Evolutionary conservation across 495 filamentous ascomycete species (phyloP).

Genomic region (Xylaria intraflava): DNA sequence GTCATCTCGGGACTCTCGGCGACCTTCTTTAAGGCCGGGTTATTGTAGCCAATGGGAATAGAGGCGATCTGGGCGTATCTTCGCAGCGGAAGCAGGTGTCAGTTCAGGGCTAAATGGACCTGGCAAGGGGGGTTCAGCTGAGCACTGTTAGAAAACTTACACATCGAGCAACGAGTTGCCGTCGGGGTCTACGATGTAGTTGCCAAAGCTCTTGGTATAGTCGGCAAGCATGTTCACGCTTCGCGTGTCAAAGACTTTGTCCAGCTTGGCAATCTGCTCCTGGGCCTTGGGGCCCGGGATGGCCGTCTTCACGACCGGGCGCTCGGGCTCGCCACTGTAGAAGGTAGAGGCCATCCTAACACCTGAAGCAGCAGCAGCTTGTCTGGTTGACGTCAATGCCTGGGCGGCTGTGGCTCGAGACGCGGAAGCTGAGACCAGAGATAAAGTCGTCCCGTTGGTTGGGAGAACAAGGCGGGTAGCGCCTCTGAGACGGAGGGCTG

Average conservation of each 20-base stretch:
- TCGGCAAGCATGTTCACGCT: conserved; percentile 89
- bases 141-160: conserved; percentile 45
- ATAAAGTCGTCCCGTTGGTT: not conserved
- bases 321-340: conserved; percentile 68
- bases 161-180: conserved; percentile 75
- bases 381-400: conserved; percentile 10
- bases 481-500: conserved; percentile 19
- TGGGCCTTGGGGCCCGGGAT: conserved; percentile 82
- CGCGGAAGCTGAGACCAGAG: not conserved
- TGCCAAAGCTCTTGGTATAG: conserved; percentile 65
- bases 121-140: too few relatives aligned
- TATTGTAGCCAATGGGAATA: conserved; percentile 96
- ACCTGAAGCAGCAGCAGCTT: conserved; percentile 24
- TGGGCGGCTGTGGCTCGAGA: conserved; percentile 10
- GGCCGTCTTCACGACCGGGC: conserved; percentile 63
- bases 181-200: conserved; percentile 84
- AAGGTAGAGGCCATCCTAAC: conserved; percentile 40
- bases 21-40: conserved; percentile 66
- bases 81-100: conserved; percentile 14
- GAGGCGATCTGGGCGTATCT: conserved; percentile 95
- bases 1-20: conserved; percentile 74
- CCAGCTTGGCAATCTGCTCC: conserved; percentile 52
- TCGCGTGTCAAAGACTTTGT: conserved; percentile 87
- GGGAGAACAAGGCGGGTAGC: conserved; percentile 18
- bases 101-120: conserved; percentile 14